A percentile compares a stretch with the other conserved stretches of the same genome.
phyloP scores from a whole-genome alignment of 768 basidiomycete species.

The Boletellus sp. region DNA sequence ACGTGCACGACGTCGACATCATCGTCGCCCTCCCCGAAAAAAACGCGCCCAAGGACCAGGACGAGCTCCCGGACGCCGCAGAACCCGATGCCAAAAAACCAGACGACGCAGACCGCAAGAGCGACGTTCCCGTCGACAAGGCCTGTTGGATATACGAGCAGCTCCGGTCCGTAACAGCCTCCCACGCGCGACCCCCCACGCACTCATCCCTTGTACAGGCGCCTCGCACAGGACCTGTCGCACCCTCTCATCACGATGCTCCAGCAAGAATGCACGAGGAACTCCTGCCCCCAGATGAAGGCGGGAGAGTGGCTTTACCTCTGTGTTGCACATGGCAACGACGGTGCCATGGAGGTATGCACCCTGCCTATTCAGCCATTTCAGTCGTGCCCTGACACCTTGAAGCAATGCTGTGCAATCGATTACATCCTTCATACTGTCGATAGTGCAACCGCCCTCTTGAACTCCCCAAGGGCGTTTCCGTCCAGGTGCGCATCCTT shows the following conservation, averaged over 20 bases:
- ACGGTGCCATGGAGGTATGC: constrained; percentile 79
- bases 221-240: constrained; percentile 82
- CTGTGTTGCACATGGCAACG: constrained; percentile 91
- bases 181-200: background rate
- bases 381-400: constrained; percentile 15
- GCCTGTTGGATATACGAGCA: constrained; percentile 84
- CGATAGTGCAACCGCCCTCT: constrained; percentile 87
- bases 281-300: constrained; percentile 95
- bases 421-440: constrained; percentile 94
- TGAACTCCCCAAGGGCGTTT: constrained; percentile 89
- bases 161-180: constrained; percentile 38
- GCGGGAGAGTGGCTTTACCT: constrained; percentile 98
- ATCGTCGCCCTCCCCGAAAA: constrained; percentile 76
- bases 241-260: constrained; percentile 82
- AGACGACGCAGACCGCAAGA: constrained; percentile 31
- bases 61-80: constrained; percentile 22
- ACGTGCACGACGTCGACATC: constrained; percentile 84
- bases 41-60: constrained; percentile 22
- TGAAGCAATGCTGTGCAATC: constrained; percentile 91
- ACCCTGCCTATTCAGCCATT: background rate
- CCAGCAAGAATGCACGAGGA: constrained; percentile 82
- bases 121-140: constrained; percentile 66
- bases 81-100: constrained; percentile 30
- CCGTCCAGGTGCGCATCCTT: constrained; percentile 68
- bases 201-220: constrained; percentile 44